These are phyloP conservation scores for Herpotrichia juniperi DNA, from an alignment of 2,329 filamentous ascomycete species.

Conservation along the genomic window DNA sequence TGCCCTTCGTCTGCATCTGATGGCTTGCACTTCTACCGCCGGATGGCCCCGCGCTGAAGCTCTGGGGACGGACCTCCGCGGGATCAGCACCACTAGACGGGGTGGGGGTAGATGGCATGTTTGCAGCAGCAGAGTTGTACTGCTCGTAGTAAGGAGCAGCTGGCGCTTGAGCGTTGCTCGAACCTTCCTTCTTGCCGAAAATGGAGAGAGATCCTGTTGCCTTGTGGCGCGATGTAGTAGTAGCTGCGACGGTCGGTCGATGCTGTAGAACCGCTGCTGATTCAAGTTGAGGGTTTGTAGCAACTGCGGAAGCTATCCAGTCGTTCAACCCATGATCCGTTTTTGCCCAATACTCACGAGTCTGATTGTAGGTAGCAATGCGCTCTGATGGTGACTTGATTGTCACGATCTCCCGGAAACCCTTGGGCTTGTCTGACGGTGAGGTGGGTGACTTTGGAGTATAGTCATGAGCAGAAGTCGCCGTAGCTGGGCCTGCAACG, in stretches of 20 bases:
- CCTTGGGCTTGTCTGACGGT: conserved; percentile 48
- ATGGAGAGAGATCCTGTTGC: conserved; percentile 42
- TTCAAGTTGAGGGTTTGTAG: conserved; percentile 60
- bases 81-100: conserved; percentile 27
- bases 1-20: conserved; percentile 77
- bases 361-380: conserved; percentile 74
- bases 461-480: conserved; percentile 22
- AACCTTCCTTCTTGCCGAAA: conserved; percentile 41
- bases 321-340: conserved; percentile 76
- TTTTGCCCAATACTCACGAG: conserved; percentile 71
- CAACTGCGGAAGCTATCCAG: conserved; percentile 61
- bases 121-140: conserved; percentile 26
- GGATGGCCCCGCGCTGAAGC: conserved; percentile 21
- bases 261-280: conserved; percentile 26
- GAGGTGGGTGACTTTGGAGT: conserved; percentile 27
- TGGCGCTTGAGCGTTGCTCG: conserved; percentile 20
- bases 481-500: conserved; percentile 13
- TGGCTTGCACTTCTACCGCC: conserved; percentile 30
- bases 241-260: conserved; percentile 30
- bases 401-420: conserved; percentile 78
- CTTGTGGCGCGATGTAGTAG: conserved; percentile 44
- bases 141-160: conserved; percentile 22
- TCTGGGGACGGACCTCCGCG: conserved; percentile 14
- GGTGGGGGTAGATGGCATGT: conserved; percentile 32
- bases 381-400: conserved; percentile 70